These are phyloP conservation scores for Suillus alpinus DNA, from an alignment of 768 basidiomycete species.

Conservation along the genomic window DNA sequence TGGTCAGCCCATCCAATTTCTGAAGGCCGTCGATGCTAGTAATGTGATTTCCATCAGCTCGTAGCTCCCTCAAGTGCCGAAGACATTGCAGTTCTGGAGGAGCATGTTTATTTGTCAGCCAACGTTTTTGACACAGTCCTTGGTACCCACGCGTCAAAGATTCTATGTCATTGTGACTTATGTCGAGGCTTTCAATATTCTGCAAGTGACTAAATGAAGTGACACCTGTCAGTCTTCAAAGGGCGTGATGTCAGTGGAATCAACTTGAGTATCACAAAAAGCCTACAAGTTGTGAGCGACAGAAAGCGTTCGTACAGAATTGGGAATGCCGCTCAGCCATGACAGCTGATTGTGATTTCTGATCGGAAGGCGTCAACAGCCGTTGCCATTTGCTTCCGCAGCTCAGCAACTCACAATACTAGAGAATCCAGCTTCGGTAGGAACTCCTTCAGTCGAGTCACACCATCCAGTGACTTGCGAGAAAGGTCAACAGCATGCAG, in stretches of 20 bases:
- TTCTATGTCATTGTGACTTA: slow-evolving; percentile 87
- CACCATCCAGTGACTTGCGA: slow-evolving; percentile 56
- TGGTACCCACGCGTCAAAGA: slow-evolving; percentile 74
- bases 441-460: slow-evolving; percentile 83
- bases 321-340: slow-evolving; percentile 79
- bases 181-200: slow-evolving; percentile 86
- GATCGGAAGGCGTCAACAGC: slow-evolving; percentile 20
- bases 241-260: slow-evolving; percentile 14
- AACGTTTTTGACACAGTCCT: neutral
- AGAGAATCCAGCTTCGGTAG: slow-evolving; percentile 75
- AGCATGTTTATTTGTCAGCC: neutral
- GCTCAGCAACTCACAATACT: slow-evolving; percentile 58
- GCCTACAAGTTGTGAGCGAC: slow-evolving; percentile 69
- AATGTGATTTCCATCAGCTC: slow-evolving; percentile 85
- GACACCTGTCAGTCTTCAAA: slow-evolving; percentile 70
- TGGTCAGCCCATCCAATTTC: slow-evolving; percentile 75
- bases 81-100: slow-evolving; percentile 76
- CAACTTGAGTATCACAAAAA: slow-evolving; percentile 8
- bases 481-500: slow-evolving; percentile 71
- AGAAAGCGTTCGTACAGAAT: slow-evolving; percentile 70
- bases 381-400: slow-evolving; percentile 3
- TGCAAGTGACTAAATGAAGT: slow-evolving; percentile 87
- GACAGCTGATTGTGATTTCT: slow-evolving; percentile 74
- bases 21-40: slow-evolving; percentile 71
- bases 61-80: slow-evolving; percentile 82